Percentiles rank a stretch among this genome's conserved stretches.
These are phyloP conservation scores for Colletotrichum spaethianum DNA, from an alignment of 2,329 filamentous ascomycete species.

Conservation along the genomic window DNA sequence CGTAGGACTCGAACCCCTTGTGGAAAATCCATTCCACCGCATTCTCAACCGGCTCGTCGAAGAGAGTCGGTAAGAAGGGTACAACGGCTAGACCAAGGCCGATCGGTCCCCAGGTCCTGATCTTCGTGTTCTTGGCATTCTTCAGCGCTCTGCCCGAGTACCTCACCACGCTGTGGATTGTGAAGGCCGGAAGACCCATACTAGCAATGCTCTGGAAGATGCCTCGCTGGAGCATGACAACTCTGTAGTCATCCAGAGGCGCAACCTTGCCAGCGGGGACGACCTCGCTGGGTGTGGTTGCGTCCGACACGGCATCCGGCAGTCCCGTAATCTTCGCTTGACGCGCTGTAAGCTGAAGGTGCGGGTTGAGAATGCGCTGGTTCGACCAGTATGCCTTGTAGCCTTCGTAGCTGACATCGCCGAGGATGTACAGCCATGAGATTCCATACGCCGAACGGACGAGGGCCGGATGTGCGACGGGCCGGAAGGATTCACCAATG, in stretches of 20 bases:
- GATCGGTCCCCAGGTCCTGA: conserved; percentile 92
- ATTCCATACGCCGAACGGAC: conserved; percentile 89
- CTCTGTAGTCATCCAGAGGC: conserved; percentile 89
- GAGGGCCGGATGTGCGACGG: conserved; percentile 87
- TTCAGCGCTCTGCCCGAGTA: conserved; percentile 93
- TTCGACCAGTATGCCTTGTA: conserved; percentile 96
- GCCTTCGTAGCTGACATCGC: conserved; percentile 92
- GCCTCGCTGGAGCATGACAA: conserved; percentile 91
- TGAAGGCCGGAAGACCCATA: conserved; percentile 95
- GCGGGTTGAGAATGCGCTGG: conserved; percentile 80
- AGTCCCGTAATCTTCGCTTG: conserved; percentile 66
- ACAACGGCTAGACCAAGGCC: conserved; percentile 85
- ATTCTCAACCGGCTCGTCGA: conserved; percentile 93
- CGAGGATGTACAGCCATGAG: conserved; percentile 92
- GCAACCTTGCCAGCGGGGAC: conserved; percentile 62
- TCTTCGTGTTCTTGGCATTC: conserved; percentile 78
- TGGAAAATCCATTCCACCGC: conserved; percentile 94
- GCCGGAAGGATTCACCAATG: conserved; percentile 96
- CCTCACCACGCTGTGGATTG: conserved; percentile 91
- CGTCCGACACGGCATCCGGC: conserved; percentile 31
- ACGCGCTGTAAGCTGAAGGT: conserved; percentile 67
- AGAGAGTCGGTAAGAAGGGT: conserved; percentile 86
- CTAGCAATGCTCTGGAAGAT: conserved; percentile 92
- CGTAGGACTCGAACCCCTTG: conserved; percentile 81
- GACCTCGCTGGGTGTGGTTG: conserved; percentile 20